Percentiles rank a stretch among this genome's conserved stretches.
Conservation (phyloP, 2,329 filamentous ascomycete genomes). For the Amylocarpus encephaloides region DNA sequence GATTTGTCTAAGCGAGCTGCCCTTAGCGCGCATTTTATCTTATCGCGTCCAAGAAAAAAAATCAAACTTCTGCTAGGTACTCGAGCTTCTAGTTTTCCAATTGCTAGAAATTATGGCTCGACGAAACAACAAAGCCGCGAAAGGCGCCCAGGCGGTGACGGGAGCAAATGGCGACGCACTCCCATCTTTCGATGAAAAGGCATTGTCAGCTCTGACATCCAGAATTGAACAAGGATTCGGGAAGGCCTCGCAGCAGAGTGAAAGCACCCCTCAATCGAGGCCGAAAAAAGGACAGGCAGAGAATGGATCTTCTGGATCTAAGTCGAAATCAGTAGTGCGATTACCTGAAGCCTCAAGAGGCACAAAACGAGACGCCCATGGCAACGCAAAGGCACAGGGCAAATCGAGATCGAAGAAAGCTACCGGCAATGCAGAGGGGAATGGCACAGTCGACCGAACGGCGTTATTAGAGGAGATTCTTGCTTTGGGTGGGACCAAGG, state of each 20-base stretch:
- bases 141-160: conserved; percentile 16
- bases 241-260: conserved; percentile 27
- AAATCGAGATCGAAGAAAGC: conserved; percentile 22
- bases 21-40: conserved; percentile 3
- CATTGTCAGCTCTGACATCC: conserved; percentile 48
- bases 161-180: conserved; percentile 20
- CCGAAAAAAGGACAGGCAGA: conserved; percentile 42
- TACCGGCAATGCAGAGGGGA: conserved; percentile 14
- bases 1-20: neutral
- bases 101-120: conserved; percentile 21
- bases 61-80: neutral
- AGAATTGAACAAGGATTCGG: conserved; percentile 50
- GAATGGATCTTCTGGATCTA: conserved; percentile 25
- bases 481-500: conserved; percentile 58
- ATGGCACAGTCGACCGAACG: conserved; percentile 25
- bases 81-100: neutral
- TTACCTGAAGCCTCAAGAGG: conserved; percentile 25
- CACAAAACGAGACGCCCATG: conserved; percentile 29
- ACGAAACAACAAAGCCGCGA: conserved; percentile 19
- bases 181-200: conserved; percentile 42
- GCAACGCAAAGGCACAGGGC: conserved; percentile 25
- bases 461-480: conserved; percentile 56
- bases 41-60: conserved; percentile 10
- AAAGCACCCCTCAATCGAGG: conserved; percentile 12
- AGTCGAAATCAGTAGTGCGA: conserved; percentile 12